Percentiles rank a stretch among this genome's conserved stretches.
Evolutionary conservation across 2,329 filamentous ascomycete genomes (phyloP).

Genomic region (Stagonosporopsis vannaccii): DNA sequence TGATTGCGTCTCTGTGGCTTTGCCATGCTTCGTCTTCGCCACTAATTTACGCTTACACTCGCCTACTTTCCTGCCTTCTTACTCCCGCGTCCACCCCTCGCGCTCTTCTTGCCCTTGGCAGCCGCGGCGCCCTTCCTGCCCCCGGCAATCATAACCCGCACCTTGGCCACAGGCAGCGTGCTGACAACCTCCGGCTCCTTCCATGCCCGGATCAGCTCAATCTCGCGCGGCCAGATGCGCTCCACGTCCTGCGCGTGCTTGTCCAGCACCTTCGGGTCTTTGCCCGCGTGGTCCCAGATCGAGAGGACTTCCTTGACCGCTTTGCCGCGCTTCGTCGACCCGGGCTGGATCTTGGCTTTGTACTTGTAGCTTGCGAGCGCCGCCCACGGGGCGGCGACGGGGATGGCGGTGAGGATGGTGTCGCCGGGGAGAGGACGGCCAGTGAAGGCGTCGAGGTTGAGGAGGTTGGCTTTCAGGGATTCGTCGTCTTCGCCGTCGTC

Average conservation of each 20-base stretch:
- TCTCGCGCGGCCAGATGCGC: constrained; percentile 83
- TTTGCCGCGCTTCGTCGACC: constrained; percentile 90
- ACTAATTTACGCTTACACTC: too few species aligned
- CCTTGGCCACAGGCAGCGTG: constrained; percentile 78
- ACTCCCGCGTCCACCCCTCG: constrained; percentile 40
- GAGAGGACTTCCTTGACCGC: constrained; percentile 89
- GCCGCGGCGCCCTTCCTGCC: constrained; percentile 39
- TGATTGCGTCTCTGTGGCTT: too few species aligned
- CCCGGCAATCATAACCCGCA: constrained; percentile 75
- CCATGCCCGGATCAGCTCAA: constrained; percentile 81
- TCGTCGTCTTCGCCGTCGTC: constrained; percentile 69
- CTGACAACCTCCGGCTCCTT: constrained; percentile 85
- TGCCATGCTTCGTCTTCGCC: too few species aligned
- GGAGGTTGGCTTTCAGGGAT: constrained; percentile 53
- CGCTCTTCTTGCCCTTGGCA: constrained; percentile 38
- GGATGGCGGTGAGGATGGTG: constrained; percentile 73
- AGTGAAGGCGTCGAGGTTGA: constrained; percentile 72
- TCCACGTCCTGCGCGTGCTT: constrained; percentile 64
- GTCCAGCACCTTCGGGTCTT: constrained; percentile 55
- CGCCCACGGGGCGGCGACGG: constrained; percentile 70
- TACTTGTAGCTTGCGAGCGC: constrained; percentile 79
- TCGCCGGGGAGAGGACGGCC: constrained; percentile 82
- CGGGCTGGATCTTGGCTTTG: constrained; percentile 93
- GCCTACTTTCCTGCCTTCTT: constrained; percentile 36
- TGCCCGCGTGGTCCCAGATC: constrained; percentile 74